Percentiles rank a stretch among this genome's conserved stretches.
Evolutionary conservation across 2,329 filamentous ascomycete species (phyloP).

Genomic region (Trematosphaeria pertusa): DNA sequence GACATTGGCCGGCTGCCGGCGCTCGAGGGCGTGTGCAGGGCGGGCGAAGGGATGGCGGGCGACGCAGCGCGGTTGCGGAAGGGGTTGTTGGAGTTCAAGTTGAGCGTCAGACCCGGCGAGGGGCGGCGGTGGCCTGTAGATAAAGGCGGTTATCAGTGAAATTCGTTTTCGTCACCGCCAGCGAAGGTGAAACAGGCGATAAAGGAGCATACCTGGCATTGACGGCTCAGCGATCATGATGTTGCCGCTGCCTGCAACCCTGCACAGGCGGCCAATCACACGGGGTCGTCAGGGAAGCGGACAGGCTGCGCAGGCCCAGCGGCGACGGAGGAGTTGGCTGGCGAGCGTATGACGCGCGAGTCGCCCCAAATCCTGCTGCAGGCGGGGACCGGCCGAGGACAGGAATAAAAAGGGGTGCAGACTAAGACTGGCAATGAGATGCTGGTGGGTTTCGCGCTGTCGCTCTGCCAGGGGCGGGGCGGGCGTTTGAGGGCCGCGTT

Average conservation of each 20-base stretch:
- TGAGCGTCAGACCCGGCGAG: slow-evolving; percentile 66
- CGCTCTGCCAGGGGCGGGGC: slow-evolving; percentile 22
- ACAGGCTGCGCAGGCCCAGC: slow-evolving; percentile 20
- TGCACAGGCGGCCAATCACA: slow-evolving; percentile 43
- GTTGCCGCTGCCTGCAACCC: slow-evolving; percentile 41
- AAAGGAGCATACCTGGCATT: slow-evolving; percentile 50
- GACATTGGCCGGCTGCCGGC: slow-evolving; percentile 72
- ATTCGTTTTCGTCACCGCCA: slow-evolving; percentile 38
- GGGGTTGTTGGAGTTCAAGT: slow-evolving; percentile 78
- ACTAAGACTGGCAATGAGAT: slow-evolving; percentile 35
- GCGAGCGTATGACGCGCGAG: slow-evolving; percentile 28
- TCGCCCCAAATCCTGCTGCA: slow-evolving; percentile 22
- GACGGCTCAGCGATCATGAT: slow-evolving; percentile 52
- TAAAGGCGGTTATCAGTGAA: slow-evolving; percentile 37
- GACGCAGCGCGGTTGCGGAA: slow-evolving; percentile 77
- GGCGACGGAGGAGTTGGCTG: slow-evolving; percentile 15
- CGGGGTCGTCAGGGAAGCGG: slow-evolving; percentile 30
- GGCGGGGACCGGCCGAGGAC: slow-evolving; percentile 13
- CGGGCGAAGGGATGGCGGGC: slow-evolving; percentile 50
- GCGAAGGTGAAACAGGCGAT: slow-evolving; percentile 45
- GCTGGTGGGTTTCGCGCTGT: slow-evolving; percentile 3
- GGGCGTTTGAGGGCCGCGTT: slow-evolving; percentile 21
- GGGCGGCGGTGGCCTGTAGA: slow-evolving; percentile 52
- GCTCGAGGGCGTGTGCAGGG: slow-evolving; percentile 53
- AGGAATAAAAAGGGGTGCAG: slow-evolving; percentile 5